Conservation (phyloP, 352 stramenopile genomes). For the Phytophthora litchii region DNA sequence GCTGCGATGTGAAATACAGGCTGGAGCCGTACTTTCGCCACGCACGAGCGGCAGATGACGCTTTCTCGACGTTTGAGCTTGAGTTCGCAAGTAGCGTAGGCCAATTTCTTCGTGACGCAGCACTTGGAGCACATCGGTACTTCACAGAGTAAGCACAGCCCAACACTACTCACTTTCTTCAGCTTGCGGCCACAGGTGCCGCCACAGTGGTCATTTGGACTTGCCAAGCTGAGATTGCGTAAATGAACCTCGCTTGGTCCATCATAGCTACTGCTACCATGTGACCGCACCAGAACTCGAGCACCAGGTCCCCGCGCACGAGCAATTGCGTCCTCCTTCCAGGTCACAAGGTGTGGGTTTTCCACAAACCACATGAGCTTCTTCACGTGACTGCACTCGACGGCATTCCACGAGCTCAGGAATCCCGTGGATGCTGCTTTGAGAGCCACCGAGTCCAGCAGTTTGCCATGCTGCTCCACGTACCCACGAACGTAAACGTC, state of each 20-base stretch:
- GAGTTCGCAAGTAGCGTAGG: constrained; percentile 37
- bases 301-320: constrained; percentile 12
- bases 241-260: constrained; percentile 21
- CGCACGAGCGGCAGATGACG: constrained; percentile 40
- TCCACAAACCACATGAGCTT: constrained; percentile 56
- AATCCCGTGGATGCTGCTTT: constrained; percentile 50
- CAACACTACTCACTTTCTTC: constrained; percentile 37
- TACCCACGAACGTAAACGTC: constrained; percentile 50
- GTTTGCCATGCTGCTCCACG: constrained; percentile 46
- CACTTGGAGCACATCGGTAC: constrained; percentile 48
- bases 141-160: constrained; percentile 40
- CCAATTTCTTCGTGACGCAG: constrained; percentile 42
- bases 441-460: constrained; percentile 46
- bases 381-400: constrained; percentile 51
- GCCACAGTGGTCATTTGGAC: constrained; percentile 24
- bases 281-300: constrained; percentile 6
- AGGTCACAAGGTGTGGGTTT: constrained; percentile 35
- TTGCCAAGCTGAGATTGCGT: constrained; percentile 21
- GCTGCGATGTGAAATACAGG: constrained; percentile 29
- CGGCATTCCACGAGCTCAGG: constrained; percentile 52
- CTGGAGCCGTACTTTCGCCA: constrained; percentile 36
- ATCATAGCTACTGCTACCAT: constrained; percentile 15
- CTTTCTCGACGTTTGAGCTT: constrained; percentile 35
- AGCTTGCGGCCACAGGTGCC: constrained; percentile 41
- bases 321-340: constrained; percentile 26